Evolutionary conservation across 768 basidiomycete genomes (phyloP), one percentile per base, ranked within the genome.

Genomic region (Lactarius evosmus): DNA sequence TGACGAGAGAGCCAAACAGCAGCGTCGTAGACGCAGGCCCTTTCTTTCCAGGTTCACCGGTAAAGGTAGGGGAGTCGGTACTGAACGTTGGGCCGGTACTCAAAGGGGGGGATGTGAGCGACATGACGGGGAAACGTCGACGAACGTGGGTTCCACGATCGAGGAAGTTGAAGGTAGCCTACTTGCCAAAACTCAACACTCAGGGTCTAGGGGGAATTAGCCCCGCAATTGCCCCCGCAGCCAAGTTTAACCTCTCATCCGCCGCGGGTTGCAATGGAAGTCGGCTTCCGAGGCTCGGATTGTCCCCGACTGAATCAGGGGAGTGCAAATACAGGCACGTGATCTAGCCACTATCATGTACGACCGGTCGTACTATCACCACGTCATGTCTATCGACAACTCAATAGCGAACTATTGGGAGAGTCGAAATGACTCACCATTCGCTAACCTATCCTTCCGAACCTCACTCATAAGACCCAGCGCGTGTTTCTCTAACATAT

Each of bases 401-500:
- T 53, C 19, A 61, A 51, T n/a, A 17, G 7, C 32, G 6, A 27
- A 16, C 51, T 14, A 46, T 33, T n/a, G n/a, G 16, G 52, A 46
- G 34, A 9, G 12, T 16, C n/a, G 25, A 19, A 7, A 30, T 19
- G 34, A 70, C 72, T 56, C 56, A 78, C 78, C 79, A 73, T 74
- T 72, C 51, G 76, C 79, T 41, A 80, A 78, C 70, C 82, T 85
- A 49, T 75, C 76, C 62, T 71, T 77, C 67, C 85, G 74, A 52
- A 80, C 78, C 65, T 83, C 81, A n/a, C 82, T 79, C 84, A 87
- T 83, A 32, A 89, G 72, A 33, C 72, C 70, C 38, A 73, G 62
- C 16, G 79, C 82, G 72, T 98, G 93, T 70, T 81, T 81, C 64
- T 98, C 91, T 67, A 98, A 75, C 78, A 97, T 84, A 51, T 95